A percentile compares a stretch with the other conserved stretches of the same genome.
Evolutionary conservation across 768 basidiomycete genomes (phyloP).

Genomic region (Suillus subluteus): DNA sequence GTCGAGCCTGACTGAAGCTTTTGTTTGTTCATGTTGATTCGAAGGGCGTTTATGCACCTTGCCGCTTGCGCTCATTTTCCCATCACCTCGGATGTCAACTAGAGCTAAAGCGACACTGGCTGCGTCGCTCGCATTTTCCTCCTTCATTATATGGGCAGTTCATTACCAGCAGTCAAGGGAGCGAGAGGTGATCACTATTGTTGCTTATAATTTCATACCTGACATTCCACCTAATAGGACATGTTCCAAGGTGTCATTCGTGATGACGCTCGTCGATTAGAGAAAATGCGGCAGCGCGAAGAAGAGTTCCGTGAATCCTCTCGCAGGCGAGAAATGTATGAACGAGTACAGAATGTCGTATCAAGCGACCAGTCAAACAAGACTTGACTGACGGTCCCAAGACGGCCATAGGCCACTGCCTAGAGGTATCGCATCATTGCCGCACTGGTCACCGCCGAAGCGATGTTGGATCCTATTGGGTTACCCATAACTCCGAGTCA

Average conservation of each 20-base stretch:
- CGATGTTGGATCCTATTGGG: background rate
- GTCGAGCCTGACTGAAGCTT: conserved; percentile 12
- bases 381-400: background rate
- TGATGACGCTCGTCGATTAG: conserved; percentile 80
- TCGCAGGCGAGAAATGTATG: conserved; percentile 68
- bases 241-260: conserved; percentile 92
- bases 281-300: conserved; percentile 71
- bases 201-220: conserved; percentile 6
- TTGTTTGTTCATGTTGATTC: conserved; percentile 47
- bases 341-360: conserved; percentile 46
- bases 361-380: conserved; percentile 23
- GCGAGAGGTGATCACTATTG: conserved; percentile 60
- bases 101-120: conserved; percentile 77
- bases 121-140: conserved; percentile 63
- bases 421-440: background rate
- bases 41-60: conserved; percentile 10
- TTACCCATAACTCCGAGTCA: background rate
- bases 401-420: no score
- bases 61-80: background rate
- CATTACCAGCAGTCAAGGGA: conserved; percentile 87
- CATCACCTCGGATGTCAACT: conserved; percentile 52
- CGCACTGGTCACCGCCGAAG: no score
- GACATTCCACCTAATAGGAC: conserved; percentile 46
- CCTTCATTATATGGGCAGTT: conserved; percentile 83
- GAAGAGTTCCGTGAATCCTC: conserved; percentile 63